Conservation (phyloP, 1,284 basidiomycete genomes). For the Cutaneotrichosporon curvatum region DNA sequence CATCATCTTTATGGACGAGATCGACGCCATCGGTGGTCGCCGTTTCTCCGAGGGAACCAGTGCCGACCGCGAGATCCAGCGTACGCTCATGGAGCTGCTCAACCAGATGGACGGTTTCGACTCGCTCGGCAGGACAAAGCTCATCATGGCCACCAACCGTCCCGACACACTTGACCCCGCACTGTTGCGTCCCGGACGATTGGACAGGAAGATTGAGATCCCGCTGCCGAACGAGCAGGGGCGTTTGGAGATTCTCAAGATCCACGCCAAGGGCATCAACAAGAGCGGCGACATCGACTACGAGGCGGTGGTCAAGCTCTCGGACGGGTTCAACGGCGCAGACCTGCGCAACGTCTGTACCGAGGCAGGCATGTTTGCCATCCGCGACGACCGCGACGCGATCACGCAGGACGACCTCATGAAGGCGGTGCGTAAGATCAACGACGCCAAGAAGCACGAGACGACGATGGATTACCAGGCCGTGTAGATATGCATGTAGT, state of each 20-base stretch:
- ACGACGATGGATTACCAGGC: conserved; percentile 43
- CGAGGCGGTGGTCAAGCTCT: conserved; percentile 94
- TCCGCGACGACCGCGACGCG: conserved; percentile 88
- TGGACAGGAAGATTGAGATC: conserved; percentile 98
- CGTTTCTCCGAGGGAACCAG: conserved; percentile 97
- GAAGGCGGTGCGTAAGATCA: conserved; percentile 95
- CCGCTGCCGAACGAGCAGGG: conserved; percentile 97
- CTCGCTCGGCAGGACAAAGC: conserved; percentile 87
- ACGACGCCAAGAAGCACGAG: conserved; percentile 93
- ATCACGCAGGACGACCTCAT: conserved; percentile 90
- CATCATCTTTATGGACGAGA: conserved; percentile 65
- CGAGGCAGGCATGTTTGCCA: conserved; percentile 99
- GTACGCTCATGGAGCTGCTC: conserved; percentile 97
- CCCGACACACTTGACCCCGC: conserved; percentile 97
- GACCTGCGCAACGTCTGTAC: conserved; percentile 96
- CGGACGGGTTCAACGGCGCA: conserved; percentile 89
- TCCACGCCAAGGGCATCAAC: conserved; percentile 89
- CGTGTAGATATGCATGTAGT: conserved; percentile 11
- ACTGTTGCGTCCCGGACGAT: conserved; percentile 85
- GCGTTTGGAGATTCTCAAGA: conserved; percentile 89
- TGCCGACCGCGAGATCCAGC: conserved; percentile 97
- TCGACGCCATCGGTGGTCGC: conserved; percentile 92
- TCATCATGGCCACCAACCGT: conserved; percentile 98
- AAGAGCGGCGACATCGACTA: conserved; percentile 93
- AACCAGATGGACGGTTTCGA: conserved; percentile 99